Conservation (phyloP, 2,329 filamentous ascomycete genomes). For the Emydomyces testavorans region DNA sequence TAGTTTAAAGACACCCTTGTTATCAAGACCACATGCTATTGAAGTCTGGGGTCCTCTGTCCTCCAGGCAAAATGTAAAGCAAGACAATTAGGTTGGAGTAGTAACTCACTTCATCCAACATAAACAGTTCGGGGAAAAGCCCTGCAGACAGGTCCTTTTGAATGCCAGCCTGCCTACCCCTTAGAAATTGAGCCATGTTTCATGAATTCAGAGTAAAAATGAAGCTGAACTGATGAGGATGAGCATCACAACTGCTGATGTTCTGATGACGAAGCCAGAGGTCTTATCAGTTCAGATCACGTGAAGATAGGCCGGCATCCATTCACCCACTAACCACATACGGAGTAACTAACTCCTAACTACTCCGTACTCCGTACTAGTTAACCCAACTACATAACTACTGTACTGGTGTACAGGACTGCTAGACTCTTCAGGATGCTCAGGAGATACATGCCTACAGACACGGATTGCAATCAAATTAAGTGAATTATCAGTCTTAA, state of each 20-base stretch:
- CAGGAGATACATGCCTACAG: no score
- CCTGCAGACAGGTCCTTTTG: slow-evolving; percentile 80
- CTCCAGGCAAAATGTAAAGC: slow-evolving; percentile 13
- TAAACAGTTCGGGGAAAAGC: slow-evolving; percentile 65
- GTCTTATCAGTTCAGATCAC: not conserved
- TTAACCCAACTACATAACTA: no score
- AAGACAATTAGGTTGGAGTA: slow-evolving; percentile 19
- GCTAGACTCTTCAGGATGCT: no score
- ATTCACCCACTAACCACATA: no score
- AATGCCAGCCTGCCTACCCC: slow-evolving; percentile 87
- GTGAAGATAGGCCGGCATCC: slow-evolving; percentile 1
- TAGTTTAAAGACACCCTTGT: slow-evolving; percentile 22
- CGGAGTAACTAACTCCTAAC: no score
- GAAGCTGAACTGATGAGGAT: not conserved
- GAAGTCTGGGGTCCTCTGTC: not conserved
- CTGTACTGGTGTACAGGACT: no score
- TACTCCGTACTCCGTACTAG: no score
- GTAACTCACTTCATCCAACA: slow-evolving; percentile 67
- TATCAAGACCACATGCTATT: no score
- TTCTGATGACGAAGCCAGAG: not conserved
- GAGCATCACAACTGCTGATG: not conserved
- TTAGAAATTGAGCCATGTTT: slow-evolving; percentile 71
- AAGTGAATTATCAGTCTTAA: no score
- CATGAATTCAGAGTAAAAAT: not conserved
- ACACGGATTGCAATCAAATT: no score